These are phyloP conservation scores for Codiaeum variegatum DNA, from an alignment of 441 rosid species.

Conservation along the genomic window DNA sequence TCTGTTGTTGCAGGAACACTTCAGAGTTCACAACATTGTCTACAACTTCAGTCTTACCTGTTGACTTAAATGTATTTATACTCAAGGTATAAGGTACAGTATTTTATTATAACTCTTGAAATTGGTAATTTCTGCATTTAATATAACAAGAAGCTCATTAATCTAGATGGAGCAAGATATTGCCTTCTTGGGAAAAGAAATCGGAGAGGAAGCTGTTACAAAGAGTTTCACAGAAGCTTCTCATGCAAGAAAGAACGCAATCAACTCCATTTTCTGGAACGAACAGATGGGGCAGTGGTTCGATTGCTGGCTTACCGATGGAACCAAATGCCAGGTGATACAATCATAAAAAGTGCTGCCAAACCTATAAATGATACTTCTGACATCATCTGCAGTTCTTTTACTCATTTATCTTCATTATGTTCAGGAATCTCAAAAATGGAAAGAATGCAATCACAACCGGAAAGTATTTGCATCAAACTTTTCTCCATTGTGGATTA, in stretches of 20 bases:
- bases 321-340: conserved; percentile 32
- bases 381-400: background rate
- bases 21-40: conserved; percentile 51
- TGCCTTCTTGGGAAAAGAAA: conserved; percentile 55
- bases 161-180: conserved; percentile 87
- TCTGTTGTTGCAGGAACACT: conserved; percentile 46
- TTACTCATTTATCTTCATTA: conserved; percentile 1
- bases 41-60: conserved; percentile 71
- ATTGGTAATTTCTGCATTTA: conserved; percentile 4
- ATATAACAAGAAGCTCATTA: conserved; percentile 17
- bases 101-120: conserved; percentile 8
- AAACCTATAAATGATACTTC: background rate
- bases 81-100: conserved; percentile 37
- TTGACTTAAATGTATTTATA: conserved; percentile 51
- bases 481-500: conserved; percentile 75
- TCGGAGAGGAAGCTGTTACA: conserved; percentile 41
- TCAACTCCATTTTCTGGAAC: conserved; percentile 68
- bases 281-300: conserved; percentile 74
- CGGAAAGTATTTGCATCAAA: conserved; percentile 69
- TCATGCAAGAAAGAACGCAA: conserved; percentile 52
- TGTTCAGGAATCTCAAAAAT: conserved; percentile 45
- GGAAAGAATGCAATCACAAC: conserved; percentile 62
- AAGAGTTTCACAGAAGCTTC: conserved; percentile 48
- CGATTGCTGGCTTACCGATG: conserved; percentile 58
- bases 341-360: background rate